A percentile compares a stretch with the other conserved stretches of the same genome.
Evolutionary conservation across 768 basidiomycete genomes (phyloP).

Genomic region (Cyclocybe cylindracea): DNA sequence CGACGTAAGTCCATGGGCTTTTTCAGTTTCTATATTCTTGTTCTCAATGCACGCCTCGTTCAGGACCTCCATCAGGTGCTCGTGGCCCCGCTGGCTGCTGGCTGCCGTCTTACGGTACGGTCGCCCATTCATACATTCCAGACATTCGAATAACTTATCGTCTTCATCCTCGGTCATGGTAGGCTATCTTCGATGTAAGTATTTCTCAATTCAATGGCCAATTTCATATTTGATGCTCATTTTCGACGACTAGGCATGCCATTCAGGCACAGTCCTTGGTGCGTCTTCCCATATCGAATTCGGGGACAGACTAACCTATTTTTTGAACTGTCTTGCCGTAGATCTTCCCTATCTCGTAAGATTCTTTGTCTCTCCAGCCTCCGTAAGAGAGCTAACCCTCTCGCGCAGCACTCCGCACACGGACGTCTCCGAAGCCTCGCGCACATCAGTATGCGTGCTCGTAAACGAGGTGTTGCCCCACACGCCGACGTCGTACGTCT

Average conservation of each 20-base stretch:
- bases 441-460: constrained; percentile 37
- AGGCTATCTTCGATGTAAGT: constrained; percentile 57
- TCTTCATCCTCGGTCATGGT: not conserved
- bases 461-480: constrained; percentile 46
- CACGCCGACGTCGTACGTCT: constrained; percentile 67
- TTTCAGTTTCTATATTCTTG: not conserved
- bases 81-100: constrained; percentile 43
- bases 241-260: constrained; percentile 36
- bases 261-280: constrained; percentile 57
- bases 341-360: constrained; percentile 52
- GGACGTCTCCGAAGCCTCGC: constrained; percentile 47
- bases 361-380: not conserved
- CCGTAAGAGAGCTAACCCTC: not conserved
- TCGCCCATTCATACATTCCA: constrained; percentile 4
- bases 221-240: not conserved
- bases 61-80: constrained; percentile 53
- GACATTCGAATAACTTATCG: not conserved
- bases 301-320: not conserved
- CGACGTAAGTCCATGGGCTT: constrained; percentile 35
- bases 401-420: constrained; percentile 51
- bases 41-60: not conserved
- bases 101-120: constrained; percentile 50
- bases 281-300: constrained; percentile 8
- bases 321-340: constrained; percentile 10
- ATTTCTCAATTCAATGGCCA: not conserved